Base-by-base conservation (phyloP, 345 rosid species). In the Pseudoturritis turrita region DNA sequence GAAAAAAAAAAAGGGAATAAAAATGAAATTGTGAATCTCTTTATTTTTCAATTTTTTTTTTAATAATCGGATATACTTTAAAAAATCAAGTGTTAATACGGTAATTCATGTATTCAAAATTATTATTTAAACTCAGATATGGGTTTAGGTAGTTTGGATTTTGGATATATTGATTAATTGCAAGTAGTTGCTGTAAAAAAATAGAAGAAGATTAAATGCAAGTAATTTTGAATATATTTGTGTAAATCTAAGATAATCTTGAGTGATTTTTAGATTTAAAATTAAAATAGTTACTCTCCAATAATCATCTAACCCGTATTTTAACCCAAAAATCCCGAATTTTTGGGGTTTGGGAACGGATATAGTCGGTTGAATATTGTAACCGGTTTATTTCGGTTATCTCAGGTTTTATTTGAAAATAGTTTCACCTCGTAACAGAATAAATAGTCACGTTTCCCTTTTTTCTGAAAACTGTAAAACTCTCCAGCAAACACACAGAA, bases 1-100 rank as follows among this genome's bases (percentile, higher is more conserved):
- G n/a, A 2, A 18, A 37, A 73, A 56, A 73, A 56, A 54, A 44
- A 56, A 37, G 5, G 29, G 60, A 67, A 31, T 68, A 75, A 66
- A 57, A 67, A 2, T 9, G 25, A 40, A 74, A 68, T 60, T 75
- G 78, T 52, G 62, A 22, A 75, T 49, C 54, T 66, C 46, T 22
- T n/a, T 14, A 9, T 19, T 17, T 61, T 60, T n/a, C 35, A 10
- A 7, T 29, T 9, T 39, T 3, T 70, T 23, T 10, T 31, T 10
- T 41, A 51, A 1, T 41, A 28, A 21, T 33, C n/a, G 40, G 21
- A n/a, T n/a, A n/a, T n/a, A n/a, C n/a, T n/a, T n/a, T n/a, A n/a
- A n/a, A n/a, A n/a, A n/a, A n/a, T n/a, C n/a, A n/a, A n/a, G n/a
- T n/a, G n/a, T n/a, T n/a, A n/a, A n/a, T n/a, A n/a, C n/a, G n/a